Evolutionary conservation across 2,329 filamentous ascomycete genomes (phyloP).

Genomic region (Pestalotiopsis sp.): DNA sequence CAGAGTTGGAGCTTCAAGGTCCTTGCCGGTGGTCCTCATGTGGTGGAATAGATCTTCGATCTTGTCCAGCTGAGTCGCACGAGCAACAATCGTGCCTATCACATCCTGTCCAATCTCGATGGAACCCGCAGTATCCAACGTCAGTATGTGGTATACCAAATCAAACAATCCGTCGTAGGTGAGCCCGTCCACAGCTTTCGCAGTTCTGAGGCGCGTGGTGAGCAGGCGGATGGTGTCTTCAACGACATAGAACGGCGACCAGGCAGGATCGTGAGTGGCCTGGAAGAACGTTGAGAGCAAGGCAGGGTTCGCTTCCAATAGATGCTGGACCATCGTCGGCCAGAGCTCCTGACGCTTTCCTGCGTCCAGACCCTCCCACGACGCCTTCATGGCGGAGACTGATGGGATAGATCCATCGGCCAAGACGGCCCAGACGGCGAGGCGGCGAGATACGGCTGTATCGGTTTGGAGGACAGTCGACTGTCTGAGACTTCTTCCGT

Average conservation of each 20-base stretch:
- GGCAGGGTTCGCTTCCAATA: conserved; percentile 20
- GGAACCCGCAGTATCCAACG: conserved; percentile 22
- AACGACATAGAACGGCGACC: conserved; percentile 30
- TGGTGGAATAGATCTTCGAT: conserved; percentile 20
- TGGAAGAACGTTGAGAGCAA: conserved; percentile 21
- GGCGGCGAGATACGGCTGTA: not conserved
- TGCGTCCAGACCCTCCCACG: conserved; percentile 25
- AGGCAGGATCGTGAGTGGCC: conserved; percentile 26
- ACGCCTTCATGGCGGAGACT: conserved; percentile 19
- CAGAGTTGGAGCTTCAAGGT: conserved; percentile 38
- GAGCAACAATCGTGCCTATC: conserved; percentile 18
- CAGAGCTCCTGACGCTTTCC: conserved; percentile 23
- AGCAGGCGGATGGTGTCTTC: conserved; percentile 30
- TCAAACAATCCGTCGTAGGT: conserved; percentile 14
- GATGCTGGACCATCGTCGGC: conserved; percentile 25
- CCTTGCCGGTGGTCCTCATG: conserved; percentile 22
- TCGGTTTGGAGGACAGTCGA: not conserved
- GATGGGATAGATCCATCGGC: not conserved
- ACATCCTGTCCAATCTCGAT: conserved; percentile 24
- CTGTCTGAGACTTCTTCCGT: conserved; percentile 13
- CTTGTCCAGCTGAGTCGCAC: conserved; percentile 11
- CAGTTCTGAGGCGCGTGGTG: conserved; percentile 9
- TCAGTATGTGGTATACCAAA: conserved; percentile 22
- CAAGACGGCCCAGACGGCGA: not conserved
- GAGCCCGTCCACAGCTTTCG: not conserved